Percentiles rank a stretch among this genome's conserved stretches.
Evolutionary conservation across 2,329 filamentous ascomycete genomes (phyloP).

Genomic region (Neonectria hederae): DNA sequence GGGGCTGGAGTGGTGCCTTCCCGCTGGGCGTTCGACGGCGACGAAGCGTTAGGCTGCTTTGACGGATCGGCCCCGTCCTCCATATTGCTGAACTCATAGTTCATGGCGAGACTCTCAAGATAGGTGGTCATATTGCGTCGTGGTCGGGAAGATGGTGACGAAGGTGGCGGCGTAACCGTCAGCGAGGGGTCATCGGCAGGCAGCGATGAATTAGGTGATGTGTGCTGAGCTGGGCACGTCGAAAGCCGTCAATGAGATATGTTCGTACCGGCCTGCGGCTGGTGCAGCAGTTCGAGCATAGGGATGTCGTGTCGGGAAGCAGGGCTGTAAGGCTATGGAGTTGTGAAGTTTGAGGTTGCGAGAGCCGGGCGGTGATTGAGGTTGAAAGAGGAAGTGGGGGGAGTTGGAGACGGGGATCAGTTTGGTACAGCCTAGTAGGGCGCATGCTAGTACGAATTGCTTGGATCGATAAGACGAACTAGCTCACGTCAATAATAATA

Average conservation of each 20-base stretch:
- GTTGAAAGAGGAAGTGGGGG: conserved; percentile 17
- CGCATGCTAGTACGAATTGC: background rate
- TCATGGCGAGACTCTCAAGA: conserved; percentile 34
- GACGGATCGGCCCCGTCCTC: conserved; percentile 34
- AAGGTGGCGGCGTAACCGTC: conserved; percentile 9
- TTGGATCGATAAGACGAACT: conserved; percentile 6
- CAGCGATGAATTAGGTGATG: conserved; percentile 12
- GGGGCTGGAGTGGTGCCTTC: conserved; percentile 19
- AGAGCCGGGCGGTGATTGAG: background rate
- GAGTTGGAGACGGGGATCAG: background rate
- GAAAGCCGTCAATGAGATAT: conserved; percentile 16
- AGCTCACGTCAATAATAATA: background rate
- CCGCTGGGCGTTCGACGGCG: conserved; percentile 38
- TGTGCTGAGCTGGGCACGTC: conserved; percentile 8
- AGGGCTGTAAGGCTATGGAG: background rate
- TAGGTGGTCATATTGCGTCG: conserved; percentile 37
- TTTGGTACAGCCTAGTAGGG: background rate
- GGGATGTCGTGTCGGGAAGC: background rate
- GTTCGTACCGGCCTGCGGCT: conserved; percentile 11
- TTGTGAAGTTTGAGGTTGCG: background rate
- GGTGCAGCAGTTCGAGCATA: conserved; percentile 10
- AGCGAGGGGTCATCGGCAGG: conserved; percentile 13
- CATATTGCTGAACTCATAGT: conserved; percentile 40
- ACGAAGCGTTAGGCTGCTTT: conserved; percentile 35
- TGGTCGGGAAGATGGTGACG: conserved; percentile 14